Conservation (phyloP, 2,329 filamentous ascomycete species). For the Aspergillus phoenicis region DNA sequence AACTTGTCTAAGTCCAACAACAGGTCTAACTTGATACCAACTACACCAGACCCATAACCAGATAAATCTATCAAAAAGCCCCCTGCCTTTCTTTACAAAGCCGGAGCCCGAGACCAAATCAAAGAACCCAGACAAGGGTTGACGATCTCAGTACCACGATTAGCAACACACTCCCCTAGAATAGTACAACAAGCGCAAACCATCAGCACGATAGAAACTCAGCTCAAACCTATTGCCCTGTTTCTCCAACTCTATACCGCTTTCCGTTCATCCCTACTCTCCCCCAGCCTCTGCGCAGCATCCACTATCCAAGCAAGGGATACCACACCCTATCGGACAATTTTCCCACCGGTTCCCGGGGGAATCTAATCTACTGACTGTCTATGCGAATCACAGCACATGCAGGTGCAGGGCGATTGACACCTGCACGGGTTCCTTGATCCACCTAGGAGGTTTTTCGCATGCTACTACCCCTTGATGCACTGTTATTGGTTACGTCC, state of each 20-base stretch:
- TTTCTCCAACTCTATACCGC: not conserved
- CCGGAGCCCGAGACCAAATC: not conserved
- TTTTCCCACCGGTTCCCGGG: not conserved
- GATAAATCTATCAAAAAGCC: not conserved
- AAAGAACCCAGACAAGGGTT: not conserved
- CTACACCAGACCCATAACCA: not conserved
- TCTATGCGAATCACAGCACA: conserved; percentile 1
- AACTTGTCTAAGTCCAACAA: not conserved
- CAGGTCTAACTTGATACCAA: no score
- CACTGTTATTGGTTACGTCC: not conserved
- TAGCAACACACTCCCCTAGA: not conserved
- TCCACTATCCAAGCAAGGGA: not conserved
- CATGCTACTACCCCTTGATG: not conserved
- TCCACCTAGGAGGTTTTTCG: not conserved
- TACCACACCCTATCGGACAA: not conserved
- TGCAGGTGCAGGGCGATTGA: conserved; percentile 1
- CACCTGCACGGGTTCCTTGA: not conserved
- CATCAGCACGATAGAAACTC: not conserved
- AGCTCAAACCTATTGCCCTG: not conserved
- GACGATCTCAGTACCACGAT: not conserved
- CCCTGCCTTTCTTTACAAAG: not conserved
- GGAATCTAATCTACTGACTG: not conserved
- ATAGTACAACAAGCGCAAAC: not conserved
- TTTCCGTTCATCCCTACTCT: not conserved
- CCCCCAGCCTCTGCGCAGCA: not conserved